Conservation (phyloP, 129 eudicot species). For the carrot (Daucus carota) region DH1_v3.0 NC_030385.2:39144001-39144500, state of each 20-base stretch:
- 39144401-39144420: slow-evolving; percentile 22
- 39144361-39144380: slow-evolving; percentile 25
- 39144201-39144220: slow-evolving; percentile 30
- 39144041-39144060: neutral
- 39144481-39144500: slow-evolving; percentile 18
- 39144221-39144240: slow-evolving; percentile 36
- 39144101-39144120: neutral
- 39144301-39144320: slow-evolving; percentile 10
- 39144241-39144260: slow-evolving; percentile 27
- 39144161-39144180: slow-evolving; percentile 33
- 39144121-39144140: neutral
- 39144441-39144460: slow-evolving; percentile 18
- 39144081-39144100: neutral
- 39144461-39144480: slow-evolving; percentile 22
- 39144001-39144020: slow-evolving; percentile 84
- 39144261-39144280: slow-evolving; percentile 31
- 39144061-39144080: neutral
- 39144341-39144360: slow-evolving; percentile 23
- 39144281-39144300: slow-evolving; percentile 23
- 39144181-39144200: slow-evolving; percentile 35
- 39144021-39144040: slow-evolving; percentile 32
- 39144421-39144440: slow-evolving; percentile 16
- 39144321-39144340: slow-evolving; percentile 22
- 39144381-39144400: slow-evolving; percentile 25
- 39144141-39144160: slow-evolving; percentile 21